These are phyloP conservation scores for Hysterium pulicare DNA, from an alignment of 2,329 filamentous ascomycete genomes.

Conservation along the genomic window DNA sequence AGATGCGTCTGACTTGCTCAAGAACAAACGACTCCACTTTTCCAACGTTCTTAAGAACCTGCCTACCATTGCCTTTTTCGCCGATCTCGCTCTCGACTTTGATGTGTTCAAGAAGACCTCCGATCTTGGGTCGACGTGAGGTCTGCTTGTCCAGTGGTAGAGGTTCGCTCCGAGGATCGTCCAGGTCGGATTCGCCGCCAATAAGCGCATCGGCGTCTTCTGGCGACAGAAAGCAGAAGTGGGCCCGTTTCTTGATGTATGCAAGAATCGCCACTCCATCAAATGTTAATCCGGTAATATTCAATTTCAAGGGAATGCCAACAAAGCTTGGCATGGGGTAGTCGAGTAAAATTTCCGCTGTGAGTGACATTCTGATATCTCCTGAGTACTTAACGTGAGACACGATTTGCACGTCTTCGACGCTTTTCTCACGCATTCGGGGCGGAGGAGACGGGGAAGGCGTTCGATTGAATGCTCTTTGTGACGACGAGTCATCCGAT, in stretches of 20 bases:
- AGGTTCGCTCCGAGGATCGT: slow-evolving; percentile 23
- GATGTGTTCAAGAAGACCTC: slow-evolving; percentile 85
- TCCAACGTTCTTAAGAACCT: slow-evolving; percentile 95
- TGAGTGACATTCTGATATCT: slow-evolving; percentile 81
- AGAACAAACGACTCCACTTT: slow-evolving; percentile 98
- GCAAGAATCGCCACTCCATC: slow-evolving; percentile 92
- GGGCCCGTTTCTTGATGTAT: slow-evolving; percentile 81
- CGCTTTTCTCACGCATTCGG: slow-evolving; percentile 66
- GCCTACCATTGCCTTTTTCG: slow-evolving; percentile 83
- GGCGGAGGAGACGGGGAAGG: slow-evolving; percentile 44
- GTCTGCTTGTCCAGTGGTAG: slow-evolving; percentile 23
- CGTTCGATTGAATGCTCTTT: slow-evolving; percentile 27
- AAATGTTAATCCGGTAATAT: slow-evolving; percentile 91
- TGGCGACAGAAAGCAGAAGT: slow-evolving; percentile 91
- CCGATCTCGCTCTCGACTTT: slow-evolving; percentile 97
- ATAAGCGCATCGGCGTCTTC: slow-evolving; percentile 76
- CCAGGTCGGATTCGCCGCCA: slow-evolving; percentile 41
- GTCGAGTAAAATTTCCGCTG: slow-evolving; percentile 91
- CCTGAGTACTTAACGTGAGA: slow-evolving; percentile 88
- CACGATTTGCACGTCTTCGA: slow-evolving; percentile 89
- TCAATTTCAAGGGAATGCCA: slow-evolving; percentile 87
- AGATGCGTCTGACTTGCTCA: slow-evolving; percentile 93
- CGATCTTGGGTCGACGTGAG: slow-evolving; percentile 50
- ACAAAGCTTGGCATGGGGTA: slow-evolving; percentile 99
- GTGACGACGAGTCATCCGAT: slow-evolving; percentile 22